Base-by-base conservation (phyloP, 2,329 filamentous ascomycete species). In the Aspergillus sp. region DNA sequence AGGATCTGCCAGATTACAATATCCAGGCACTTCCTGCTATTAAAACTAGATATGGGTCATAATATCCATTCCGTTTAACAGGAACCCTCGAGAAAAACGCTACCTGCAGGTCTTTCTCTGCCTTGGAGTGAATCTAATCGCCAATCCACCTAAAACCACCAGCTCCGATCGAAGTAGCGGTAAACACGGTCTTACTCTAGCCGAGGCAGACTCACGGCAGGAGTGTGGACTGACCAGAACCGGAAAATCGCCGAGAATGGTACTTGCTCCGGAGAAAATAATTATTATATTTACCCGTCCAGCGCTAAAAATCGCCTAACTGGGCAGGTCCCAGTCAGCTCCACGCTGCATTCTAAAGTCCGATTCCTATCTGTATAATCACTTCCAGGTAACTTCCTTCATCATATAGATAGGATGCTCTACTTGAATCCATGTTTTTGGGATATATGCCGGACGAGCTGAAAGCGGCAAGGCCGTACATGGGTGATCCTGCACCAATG, bases 131-230 rank as follows among this genome's bases (percentile, higher is more conserved):
- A 48, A 48, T 11, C 36, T 6, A 36, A n/a, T 34, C 9, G 11
- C 26, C 5, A 48, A 48, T 5, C 20, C 12, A 11, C 32, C 45
- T 32, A 20, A 38, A 22, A 15, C 12, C 2, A 3, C 32, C 2
- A 15, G 32, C 30, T 38, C 47, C 17, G 4, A 18, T 38, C n/a
- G n/a, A n/a, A n/a, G n/a, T n/a, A n/a, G n/a, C n/a, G n/a, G n/a
- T n/a, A n/a, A n/a, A n/a, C n/a, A n/a, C n/a, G n/a, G 47, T 22
- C 47, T 22, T 38, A 48, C 18, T 48, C 38, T 48, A 48, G 47
- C 47, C 11, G n/a, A 32, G 26, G 45, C 13, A 32, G 15, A 32
- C n/a, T 24, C 15, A 48, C 38, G 47, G 47, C 9, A 38, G 18
- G 17, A 9, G 17, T 48, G n/a, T 48, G 8, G 26, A n/a, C 26